phyloP scores from a whole-genome alignment of 495 filamentous ascomycete genomes.

The Peziza echinospora region DNA sequence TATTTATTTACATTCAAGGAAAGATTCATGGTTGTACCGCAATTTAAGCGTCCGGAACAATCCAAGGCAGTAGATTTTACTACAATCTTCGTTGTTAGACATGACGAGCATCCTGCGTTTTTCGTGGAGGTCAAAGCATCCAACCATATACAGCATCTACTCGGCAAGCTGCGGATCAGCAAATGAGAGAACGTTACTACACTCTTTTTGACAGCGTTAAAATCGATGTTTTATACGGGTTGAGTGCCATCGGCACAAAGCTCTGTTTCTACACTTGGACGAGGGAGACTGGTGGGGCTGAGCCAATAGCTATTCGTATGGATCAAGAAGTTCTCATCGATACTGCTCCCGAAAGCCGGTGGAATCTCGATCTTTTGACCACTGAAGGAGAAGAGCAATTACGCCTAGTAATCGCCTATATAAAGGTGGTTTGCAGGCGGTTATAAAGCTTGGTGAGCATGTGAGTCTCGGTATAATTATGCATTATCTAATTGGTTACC shows the following conservation, averaged over 20 bases:
- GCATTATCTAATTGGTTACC: too few species aligned
- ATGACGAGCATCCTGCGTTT: not conserved
- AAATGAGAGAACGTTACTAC: not conserved
- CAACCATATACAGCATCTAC: not conserved
- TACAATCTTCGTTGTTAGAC: not conserved
- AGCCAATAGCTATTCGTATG: not conserved
- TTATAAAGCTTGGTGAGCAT: too few species aligned
- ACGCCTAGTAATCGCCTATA: not conserved
- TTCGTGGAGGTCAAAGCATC: conserved; percentile 3
- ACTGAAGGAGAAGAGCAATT: not conserved
- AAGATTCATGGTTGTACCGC: not conserved
- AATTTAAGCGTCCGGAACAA: conserved; percentile 1
- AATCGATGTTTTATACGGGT: not conserved
- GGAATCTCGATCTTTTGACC: not conserved
- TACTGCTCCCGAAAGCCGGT: not conserved
- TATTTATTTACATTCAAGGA: conserved; percentile 3
- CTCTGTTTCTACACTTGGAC: not conserved
- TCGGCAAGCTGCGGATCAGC: not conserved
- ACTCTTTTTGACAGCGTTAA: not conserved
- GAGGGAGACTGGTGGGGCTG: not conserved
- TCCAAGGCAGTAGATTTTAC: conserved; percentile 4
- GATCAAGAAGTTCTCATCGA: not conserved
- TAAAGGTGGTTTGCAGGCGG: not conserved
- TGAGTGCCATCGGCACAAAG: not conserved
- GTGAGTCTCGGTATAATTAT: too few species aligned